Evolutionary conservation across 225 moss, liverwort and hornwort species (phyloP), one percentile per base, ranked within the genome.

Genomic region (Marchantia polymorpha): DNA sequence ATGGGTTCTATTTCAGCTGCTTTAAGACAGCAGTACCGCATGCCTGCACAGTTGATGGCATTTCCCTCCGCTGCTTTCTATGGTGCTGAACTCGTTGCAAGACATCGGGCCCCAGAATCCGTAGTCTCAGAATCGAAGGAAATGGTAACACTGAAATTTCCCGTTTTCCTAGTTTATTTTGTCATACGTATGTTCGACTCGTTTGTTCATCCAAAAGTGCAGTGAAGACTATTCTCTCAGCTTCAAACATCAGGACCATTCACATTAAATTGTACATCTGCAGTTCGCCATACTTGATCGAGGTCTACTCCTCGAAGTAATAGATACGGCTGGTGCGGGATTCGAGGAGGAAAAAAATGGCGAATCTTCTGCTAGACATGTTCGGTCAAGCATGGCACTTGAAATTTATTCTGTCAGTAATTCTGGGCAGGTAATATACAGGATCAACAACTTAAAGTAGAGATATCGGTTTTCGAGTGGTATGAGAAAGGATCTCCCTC

Each of bases 1-100:
- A n/a, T 47, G 10, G 77, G 79, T 74, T 23, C 14, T 48, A 82
- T 83, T 56, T 83, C 85, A 48, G 85, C 80, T 46, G 83, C 85
- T 20, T 81, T 88, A 56, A 75, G 87, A 23, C 85, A 85, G 49
- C 87, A 88, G 25, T 88, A 88, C 70, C 83, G 87, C 0, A 88
- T 88, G 87, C 83, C 87, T 51, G 72, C 68, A 39, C 81, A 83
- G 72, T 83, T 85, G 56, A 85, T 88, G 85, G 85, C 87, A 7
- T 88, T 88, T 69, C 87, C 87, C 19, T 85, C 87, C 25, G 84
- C 87, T 75, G 81, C 83, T 22, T 88, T 88, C 65, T 83, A 85
- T 75, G 85, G 87, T 58, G 85, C 76, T 65, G 59, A 82, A 70
- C 78, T 88, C 23, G 60, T 83, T 72, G 51, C 85, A 13, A 83